phyloP scores from a whole-genome alignment of 495 filamentous ascomycete species.

The Lophiostoma macrostomum region DNA sequence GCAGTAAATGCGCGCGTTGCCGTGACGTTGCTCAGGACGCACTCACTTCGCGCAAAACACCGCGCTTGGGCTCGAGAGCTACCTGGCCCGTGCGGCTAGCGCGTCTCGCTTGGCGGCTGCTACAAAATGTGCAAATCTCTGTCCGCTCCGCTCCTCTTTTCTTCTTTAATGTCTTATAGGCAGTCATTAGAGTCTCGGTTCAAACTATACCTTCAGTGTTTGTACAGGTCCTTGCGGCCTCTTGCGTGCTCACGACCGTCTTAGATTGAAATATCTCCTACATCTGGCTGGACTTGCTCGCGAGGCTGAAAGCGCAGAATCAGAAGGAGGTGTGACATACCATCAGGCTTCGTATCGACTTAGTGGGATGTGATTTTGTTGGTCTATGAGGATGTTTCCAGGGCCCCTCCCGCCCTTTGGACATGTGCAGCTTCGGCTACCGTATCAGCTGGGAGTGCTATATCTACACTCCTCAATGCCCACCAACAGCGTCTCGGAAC shows the following conservation, averaged over 20 bases:
- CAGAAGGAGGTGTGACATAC: conserved; percentile 38
- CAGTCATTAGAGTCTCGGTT: conserved; percentile 99
- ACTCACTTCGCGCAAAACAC: conserved; percentile 15
- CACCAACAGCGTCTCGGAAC: too few relatives aligned
- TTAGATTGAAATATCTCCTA: conserved; percentile 72
- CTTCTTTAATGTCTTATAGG: conserved; percentile 80
- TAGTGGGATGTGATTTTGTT: too few relatives aligned
- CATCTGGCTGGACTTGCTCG: conserved; percentile 61
- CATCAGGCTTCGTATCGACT: too few relatives aligned
- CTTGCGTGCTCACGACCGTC: conserved; percentile 98
- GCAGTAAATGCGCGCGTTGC: too few relatives aligned
- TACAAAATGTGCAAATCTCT: conserved; percentile 46
- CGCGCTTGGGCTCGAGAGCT: background rate
- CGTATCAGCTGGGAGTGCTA: too few relatives aligned
- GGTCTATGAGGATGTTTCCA: too few relatives aligned
- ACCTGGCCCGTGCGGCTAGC: conserved; percentile 20
- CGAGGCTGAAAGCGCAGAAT: conserved; percentile 51
- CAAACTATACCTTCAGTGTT: conserved; percentile 77
- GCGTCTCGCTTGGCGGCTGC: conserved; percentile 51
- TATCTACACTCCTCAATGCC: too few relatives aligned
- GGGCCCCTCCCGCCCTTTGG: too few relatives aligned
- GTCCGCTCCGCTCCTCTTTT: conserved; percentile 27
- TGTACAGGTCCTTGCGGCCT: conserved; percentile 85
- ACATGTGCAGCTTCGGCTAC: too few relatives aligned
- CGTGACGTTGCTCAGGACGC: conserved; percentile 6